Conservation (phyloP, 2,329 filamentous ascomycete genomes). For the Cephalotrichum gorgonifer region DNA sequence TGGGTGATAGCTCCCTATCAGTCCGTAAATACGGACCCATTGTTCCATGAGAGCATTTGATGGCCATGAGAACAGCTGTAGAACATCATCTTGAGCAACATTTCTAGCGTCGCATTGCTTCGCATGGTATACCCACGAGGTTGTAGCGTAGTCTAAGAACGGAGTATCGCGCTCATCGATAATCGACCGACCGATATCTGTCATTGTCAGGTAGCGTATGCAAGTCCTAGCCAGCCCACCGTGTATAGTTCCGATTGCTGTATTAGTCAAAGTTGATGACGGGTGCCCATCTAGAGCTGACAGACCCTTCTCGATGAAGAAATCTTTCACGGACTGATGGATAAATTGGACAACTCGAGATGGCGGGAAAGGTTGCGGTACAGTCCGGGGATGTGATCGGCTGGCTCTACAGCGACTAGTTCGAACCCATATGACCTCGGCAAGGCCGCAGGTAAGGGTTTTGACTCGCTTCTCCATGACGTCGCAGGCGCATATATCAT, state of each 20-base stretch:
- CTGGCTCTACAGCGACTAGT: too few relatives aligned
- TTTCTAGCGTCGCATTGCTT: background rate
- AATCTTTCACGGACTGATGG: conserved; percentile 22
- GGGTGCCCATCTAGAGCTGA: conserved; percentile 6
- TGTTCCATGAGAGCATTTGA: background rate
- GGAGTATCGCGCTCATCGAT: background rate
- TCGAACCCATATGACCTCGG: too few relatives aligned
- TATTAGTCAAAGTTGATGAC: background rate
- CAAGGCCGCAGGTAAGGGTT: conserved; percentile 17
- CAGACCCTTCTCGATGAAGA: conserved; percentile 15
- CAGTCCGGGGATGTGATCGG: too few relatives aligned
- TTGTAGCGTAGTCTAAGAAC: background rate
- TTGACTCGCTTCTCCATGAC: conserved; percentile 8
- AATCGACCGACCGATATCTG: conserved; percentile 6
- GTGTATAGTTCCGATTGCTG: conserved; percentile 8
- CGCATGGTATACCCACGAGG: background rate
- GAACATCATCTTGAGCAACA: background rate
- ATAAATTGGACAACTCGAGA: conserved; percentile 18
- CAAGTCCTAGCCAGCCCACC: conserved; percentile 13
- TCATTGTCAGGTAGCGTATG: conserved; percentile 15
- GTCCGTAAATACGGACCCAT: background rate
- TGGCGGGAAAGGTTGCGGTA: too few relatives aligned
- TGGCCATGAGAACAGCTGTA: background rate
- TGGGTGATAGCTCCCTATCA: too few relatives aligned
- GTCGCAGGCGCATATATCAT: conserved; percentile 3